Base-by-base conservation (phyloP, 352 stramenopile species). In the Phytophthora brassicae region DNA sequence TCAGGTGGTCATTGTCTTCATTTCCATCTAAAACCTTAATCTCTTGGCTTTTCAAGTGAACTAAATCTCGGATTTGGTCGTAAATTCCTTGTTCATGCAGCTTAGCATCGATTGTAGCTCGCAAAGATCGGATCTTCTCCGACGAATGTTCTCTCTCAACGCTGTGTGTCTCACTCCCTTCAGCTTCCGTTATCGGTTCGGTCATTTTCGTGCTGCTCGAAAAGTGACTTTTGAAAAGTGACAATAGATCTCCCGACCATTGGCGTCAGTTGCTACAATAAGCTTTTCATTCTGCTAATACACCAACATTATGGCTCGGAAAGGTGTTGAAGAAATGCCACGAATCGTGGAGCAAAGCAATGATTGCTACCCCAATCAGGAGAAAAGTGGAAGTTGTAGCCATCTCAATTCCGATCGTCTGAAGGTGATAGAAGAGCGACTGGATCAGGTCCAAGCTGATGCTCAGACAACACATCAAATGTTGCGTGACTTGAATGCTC, bases 11-110 rank as follows among this genome's bases (percentile, higher is more conserved):
- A 36, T 23, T 22, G 9, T 19, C 45, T 26, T 12, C 26, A 23
- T 49, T 23, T 8, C 47, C 45, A 22, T 59, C 22, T 12, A 20
- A 1, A 6, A 42, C 31, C 19, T 1, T 39, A 1, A 26, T 41
- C 13, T 19, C 14, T 51, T 46, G 57, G 14, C 57, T 49, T 55
- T 79, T 84, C 4, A 64, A 54, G 13, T 65, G 55, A 12, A 94
- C 83, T 26, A 94, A 61, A 11, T 78, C 61, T 4, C 78, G 77
- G 47, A 94, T 86, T 50, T 91, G 82, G 9, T 84, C 58, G 51
- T 94, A 94, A n/a, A 94, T 71, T 26, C 79, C 77, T 50, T 90
- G 66, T n/a, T 90, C 79, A 22, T 72, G 81, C 1, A 94, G 64
- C 45, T 92, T 94, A 17, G 79, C 72, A 48, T 94, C 79, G 36